A percentile compares a stretch with the other conserved stretches of the same genome.
phyloP scores from a whole-genome alignment of 2,329 filamentous ascomycete genomes.

The Hypoxylon sp. region DNA sequence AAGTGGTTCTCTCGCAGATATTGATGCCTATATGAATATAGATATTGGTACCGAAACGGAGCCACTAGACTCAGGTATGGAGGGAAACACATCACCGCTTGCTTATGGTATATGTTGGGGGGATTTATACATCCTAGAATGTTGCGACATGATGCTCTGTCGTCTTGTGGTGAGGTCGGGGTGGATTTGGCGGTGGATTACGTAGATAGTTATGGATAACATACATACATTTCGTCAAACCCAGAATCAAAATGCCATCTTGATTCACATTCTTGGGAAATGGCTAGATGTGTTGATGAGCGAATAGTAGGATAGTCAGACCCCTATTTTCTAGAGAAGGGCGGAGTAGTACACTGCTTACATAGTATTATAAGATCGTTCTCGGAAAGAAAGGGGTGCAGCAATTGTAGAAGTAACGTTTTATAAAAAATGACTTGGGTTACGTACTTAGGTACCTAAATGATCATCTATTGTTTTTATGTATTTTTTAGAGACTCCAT shows the following conservation, averaged over 20 bases:
- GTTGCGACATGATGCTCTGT: not conserved
- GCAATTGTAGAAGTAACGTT: too few relatives aligned
- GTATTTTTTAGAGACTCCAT: not conserved
- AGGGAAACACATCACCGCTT: not conserved
- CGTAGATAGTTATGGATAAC: constrained; percentile 1
- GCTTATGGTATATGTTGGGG: not conserved
- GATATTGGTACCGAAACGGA: not conserved
- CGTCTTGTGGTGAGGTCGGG: not conserved
- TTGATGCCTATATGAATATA: not conserved
- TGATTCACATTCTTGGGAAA: not conserved
- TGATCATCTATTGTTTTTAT: too few relatives aligned
- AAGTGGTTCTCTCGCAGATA: constrained; percentile 36
- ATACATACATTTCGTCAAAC: not conserved
- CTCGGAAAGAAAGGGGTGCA: not conserved
- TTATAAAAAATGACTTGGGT: too few relatives aligned
- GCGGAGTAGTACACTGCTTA: not conserved
- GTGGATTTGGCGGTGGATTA: not conserved
- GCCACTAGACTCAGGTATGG: not conserved
- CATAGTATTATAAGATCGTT: not conserved
- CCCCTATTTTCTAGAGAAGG: not conserved
- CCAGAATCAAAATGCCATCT: not conserved
- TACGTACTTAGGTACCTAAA: too few relatives aligned
- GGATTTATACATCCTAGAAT: not conserved
- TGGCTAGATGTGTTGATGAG: not conserved
- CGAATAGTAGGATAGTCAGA: not conserved